phyloP scores from a whole-genome alignment of 306 rosid species.

The Boehmeria nivea region DNA sequence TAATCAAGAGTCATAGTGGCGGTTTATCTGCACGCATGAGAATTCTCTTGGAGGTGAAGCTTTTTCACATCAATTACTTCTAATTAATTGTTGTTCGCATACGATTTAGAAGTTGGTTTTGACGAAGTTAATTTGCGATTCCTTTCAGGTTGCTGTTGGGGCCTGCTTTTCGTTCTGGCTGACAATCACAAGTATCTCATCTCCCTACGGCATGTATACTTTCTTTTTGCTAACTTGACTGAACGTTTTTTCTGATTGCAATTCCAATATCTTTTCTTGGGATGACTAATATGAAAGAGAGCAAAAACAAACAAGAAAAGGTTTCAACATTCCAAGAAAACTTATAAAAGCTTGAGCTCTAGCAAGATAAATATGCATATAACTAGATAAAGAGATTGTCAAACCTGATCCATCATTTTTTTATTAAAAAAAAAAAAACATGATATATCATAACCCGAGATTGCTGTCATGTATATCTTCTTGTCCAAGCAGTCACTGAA shows the following conservation, averaged over 20 bases:
- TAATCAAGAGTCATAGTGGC: slow-evolving; percentile 44
- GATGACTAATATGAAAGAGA: slow-evolving; percentile 15
- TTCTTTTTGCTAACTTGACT: slow-evolving; percentile 77
- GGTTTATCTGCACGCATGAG: slow-evolving; percentile 55
- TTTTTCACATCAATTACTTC: neutral
- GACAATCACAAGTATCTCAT: slow-evolving; percentile 56
- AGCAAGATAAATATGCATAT: too few relatives aligned
- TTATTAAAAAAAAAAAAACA: too few relatives aligned
- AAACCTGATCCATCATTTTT: too few relatives aligned
- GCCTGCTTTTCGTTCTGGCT: slow-evolving; percentile 82
- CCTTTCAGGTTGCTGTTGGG: slow-evolving; percentile 77
- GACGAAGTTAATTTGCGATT: slow-evolving; percentile 19
- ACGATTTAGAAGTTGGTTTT: neutral
- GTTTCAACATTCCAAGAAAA: too few relatives aligned
- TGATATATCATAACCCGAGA: too few relatives aligned
- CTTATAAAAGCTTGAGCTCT: too few relatives aligned
- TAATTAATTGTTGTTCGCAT: neutral
- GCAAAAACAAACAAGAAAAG: neutral
- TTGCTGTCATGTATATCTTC: too few relatives aligned
- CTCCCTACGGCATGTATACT: slow-evolving; percentile 98
- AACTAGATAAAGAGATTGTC: too few relatives aligned
- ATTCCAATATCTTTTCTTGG: slow-evolving; percentile 71
- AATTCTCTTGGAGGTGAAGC: slow-evolving; percentile 59
- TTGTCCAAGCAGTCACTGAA: too few relatives aligned
- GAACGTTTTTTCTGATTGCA: slow-evolving; percentile 74